phyloP scores from a whole-genome alignment of 495 filamentous ascomycete species.

The Penicillium ucsense region DNA sequence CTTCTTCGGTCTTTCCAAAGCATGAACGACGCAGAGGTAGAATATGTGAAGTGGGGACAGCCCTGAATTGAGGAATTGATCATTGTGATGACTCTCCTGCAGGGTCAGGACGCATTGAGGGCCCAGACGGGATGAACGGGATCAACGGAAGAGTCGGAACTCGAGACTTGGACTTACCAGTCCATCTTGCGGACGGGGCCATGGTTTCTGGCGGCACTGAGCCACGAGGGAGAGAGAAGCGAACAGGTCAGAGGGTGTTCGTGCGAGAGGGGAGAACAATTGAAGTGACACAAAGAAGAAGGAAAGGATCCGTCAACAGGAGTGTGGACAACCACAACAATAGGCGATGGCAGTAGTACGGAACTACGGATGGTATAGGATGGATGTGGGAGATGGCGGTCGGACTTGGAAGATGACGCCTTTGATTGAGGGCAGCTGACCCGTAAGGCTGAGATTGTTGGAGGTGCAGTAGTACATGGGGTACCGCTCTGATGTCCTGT shows the following conservation, averaged over 20 bases:
- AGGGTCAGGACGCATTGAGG: neutral
- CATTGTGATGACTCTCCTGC: neutral
- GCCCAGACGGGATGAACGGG: neutral
- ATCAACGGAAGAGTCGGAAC: constrained; percentile 12
- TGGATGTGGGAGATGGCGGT: no score
- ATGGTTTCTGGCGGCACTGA: neutral
- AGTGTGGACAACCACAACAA: no score
- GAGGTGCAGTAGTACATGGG: no score
- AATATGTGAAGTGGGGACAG: no score
- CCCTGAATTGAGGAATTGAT: neutral
- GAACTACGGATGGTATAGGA: no score
- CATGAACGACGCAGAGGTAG: neutral
- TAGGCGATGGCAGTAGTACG: no score
- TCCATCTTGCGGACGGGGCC: constrained; percentile 3
- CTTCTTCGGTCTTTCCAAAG: no score
- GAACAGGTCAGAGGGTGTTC: neutral
- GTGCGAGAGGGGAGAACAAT: neutral
- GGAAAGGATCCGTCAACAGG: no score
- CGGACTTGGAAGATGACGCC: no score
- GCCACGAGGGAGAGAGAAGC: neutral
- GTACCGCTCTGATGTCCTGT: no score
- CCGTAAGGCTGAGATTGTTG: no score
- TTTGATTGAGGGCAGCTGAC: no score
- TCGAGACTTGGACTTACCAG: constrained; percentile 7
- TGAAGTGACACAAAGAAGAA: neutral